phyloP scores from a whole-genome alignment of 768 basidiomycete species.

The Pulveroboletus ravenelii region DNA sequence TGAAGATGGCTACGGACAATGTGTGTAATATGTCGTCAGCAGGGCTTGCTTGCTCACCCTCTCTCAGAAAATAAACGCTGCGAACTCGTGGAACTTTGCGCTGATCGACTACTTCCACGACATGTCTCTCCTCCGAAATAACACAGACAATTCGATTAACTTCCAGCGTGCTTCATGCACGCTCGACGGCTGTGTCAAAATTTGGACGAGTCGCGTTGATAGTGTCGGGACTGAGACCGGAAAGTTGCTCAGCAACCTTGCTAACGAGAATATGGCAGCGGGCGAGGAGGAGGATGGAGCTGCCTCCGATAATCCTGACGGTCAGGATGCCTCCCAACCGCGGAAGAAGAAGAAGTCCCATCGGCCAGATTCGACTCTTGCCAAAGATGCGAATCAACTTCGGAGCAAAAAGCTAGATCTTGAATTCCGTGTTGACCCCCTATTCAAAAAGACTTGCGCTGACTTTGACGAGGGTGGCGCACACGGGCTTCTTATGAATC shows the following conservation, averaged over 20 bases:
- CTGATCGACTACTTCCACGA: constrained; percentile 99
- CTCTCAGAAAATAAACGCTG: constrained; percentile 92
- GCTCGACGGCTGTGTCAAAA: constrained; percentile 97
- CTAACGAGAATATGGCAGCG: constrained; percentile 54
- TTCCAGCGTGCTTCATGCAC: constrained; percentile 98
- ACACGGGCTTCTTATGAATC: constrained; percentile 94
- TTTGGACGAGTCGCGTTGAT: constrained; percentile 98
- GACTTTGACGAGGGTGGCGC: constrained; percentile 99
- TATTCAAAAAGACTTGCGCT: constrained; percentile 96
- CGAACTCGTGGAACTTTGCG: constrained; percentile 97
- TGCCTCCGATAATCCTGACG: constrained; percentile 59
- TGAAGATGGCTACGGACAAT: constrained; percentile 99
- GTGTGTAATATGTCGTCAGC: constrained; percentile 38
- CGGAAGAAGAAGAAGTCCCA: constrained; percentile 61
- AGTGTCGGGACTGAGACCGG: constrained; percentile 95
- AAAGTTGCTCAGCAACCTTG: constrained; percentile 87
- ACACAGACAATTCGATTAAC: constrained; percentile 93
- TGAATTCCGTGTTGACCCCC: constrained; percentile 93
- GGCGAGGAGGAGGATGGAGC: constrained; percentile 58
- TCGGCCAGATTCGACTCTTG: constrained; percentile 80
- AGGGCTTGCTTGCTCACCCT: constrained; percentile 5
- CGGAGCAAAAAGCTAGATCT: constrained; percentile 91
- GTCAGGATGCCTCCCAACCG: constrained; percentile 55
- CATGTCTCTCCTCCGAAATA: constrained; percentile 91
- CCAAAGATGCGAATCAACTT: constrained; percentile 75